Percentiles rank a stretch among this genome's conserved stretches.
Evolutionary conservation across 2,329 filamentous ascomycete species (phyloP).

Genomic region (Westerdykella sp.): DNA sequence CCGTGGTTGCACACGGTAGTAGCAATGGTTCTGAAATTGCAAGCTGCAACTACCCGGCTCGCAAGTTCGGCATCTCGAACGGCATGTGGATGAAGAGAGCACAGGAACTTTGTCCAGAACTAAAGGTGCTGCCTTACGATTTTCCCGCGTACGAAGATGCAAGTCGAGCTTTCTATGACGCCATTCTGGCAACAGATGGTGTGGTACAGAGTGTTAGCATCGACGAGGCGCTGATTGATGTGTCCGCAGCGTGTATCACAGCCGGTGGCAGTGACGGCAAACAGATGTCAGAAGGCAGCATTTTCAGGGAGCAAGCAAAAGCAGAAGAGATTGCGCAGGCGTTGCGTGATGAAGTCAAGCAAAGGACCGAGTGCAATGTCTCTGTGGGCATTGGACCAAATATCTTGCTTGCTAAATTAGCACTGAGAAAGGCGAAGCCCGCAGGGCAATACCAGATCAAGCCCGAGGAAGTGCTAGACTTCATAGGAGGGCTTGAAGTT

Average conservation of each 20-base stretch:
- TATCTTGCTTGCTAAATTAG: slow-evolving; percentile 85
- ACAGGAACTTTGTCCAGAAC: slow-evolving; percentile 70
- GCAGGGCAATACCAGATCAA: slow-evolving; percentile 87
- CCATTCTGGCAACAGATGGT: slow-evolving; percentile 71
- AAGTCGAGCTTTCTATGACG: slow-evolving; percentile 79
- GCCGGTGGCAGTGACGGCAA: slow-evolving; percentile 61
- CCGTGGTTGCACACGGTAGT: slow-evolving; percentile 80
- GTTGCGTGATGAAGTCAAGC: slow-evolving; percentile 65
- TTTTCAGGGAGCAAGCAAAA: slow-evolving; percentile 71
- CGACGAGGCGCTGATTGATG: slow-evolving; percentile 86
- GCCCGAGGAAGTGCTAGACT: slow-evolving; percentile 68
- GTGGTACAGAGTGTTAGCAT: slow-evolving; percentile 94
- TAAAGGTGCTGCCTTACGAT: slow-evolving; percentile 91
- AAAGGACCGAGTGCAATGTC: slow-evolving; percentile 74
- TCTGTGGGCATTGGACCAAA: slow-evolving; percentile 91
- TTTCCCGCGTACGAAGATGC: slow-evolving; percentile 92
- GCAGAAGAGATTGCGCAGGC: slow-evolving; percentile 64
- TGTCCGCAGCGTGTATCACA: slow-evolving; percentile 63
- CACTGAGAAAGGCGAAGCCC: slow-evolving; percentile 85
- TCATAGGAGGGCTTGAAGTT: slow-evolving; percentile 72
- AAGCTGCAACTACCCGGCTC: slow-evolving; percentile 91
- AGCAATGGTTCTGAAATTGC: slow-evolving; percentile 90
- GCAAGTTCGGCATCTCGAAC: slow-evolving; percentile 82
- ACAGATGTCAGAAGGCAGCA: slow-evolving; percentile 59
- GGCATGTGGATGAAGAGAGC: slow-evolving; percentile 99